These are phyloP conservation scores for Erucastrum elatum DNA, from an alignment of 345 rosid species.

Conservation along the genomic window DNA sequence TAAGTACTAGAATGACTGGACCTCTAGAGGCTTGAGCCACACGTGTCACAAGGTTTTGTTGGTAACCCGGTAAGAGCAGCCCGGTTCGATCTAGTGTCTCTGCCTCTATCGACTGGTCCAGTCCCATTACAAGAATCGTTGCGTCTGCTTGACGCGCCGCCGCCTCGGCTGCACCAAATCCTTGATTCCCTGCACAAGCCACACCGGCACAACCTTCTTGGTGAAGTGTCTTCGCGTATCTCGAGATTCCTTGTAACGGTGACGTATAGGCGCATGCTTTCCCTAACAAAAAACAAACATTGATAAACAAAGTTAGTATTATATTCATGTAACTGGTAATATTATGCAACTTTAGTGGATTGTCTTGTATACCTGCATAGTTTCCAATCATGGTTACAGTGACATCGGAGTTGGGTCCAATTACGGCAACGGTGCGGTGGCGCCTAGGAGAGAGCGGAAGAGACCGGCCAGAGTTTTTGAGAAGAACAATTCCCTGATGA, in stretches of 20 bases:
- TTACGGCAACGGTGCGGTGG: constrained; percentile 70
- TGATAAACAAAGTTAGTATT: background rate
- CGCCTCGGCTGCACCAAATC: constrained; percentile 51
- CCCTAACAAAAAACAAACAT: constrained; percentile 43
- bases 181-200: constrained; percentile 49
- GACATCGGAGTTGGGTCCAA: constrained; percentile 92
- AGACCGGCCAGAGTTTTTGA: constrained; percentile 50
- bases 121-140: constrained; percentile 82
- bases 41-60: constrained; percentile 70
- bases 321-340: background rate
- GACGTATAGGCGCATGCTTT: constrained; percentile 69
- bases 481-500: constrained; percentile 79
- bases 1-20: constrained; percentile 66
- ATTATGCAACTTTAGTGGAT: background rate
- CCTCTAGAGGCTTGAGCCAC: constrained; percentile 75
- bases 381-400: constrained; percentile 92
- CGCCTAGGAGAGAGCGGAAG: constrained; percentile 59
- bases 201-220: constrained; percentile 65
- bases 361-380: constrained; percentile 60
- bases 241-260: constrained; percentile 68
- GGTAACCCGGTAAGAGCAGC: constrained; percentile 70
- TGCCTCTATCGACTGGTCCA: constrained; percentile 86
- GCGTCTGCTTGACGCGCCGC: constrained; percentile 73
- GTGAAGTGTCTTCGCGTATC: constrained; percentile 57
- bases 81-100: constrained; percentile 70